Evolutionary conservation across 768 basidiomycete species (phyloP), one percentile per base, ranked within the genome.

Genomic region (Neoboletus magnificus): DNA sequence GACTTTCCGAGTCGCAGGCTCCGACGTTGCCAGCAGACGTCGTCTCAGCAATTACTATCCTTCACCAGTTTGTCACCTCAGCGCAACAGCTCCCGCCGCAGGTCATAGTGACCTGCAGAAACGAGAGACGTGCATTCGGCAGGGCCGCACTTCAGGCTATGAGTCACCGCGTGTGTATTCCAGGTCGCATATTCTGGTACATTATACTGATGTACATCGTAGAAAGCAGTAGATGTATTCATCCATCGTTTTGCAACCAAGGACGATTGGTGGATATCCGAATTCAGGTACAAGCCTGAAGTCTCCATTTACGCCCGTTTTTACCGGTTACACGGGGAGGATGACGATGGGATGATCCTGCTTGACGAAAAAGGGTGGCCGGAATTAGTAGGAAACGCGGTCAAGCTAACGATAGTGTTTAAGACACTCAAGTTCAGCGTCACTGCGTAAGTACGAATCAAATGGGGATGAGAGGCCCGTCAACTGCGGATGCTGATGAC

Each of bases 191-290:
- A 16, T 23, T 20, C 35, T 39, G 13, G 22, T 20, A 47, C 40
- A 54, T 35, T 22, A 27, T 48, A 36, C 54, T 66, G 50, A 70
- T 39, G 15, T 32, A 9, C 20, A 22, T 35, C 39, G 35, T 53
- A 71, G 69, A 71, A 69, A 67, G 69, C 54, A 29, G 59, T 60
- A 36, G 69, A 71, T 22, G 18, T 72, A 25, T 71, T 71, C 53
- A 65, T 71, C 5, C 71, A 70, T 33, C 71, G 69, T 23, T 71
- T 71, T 36, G 69, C 69, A 22, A 71, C 71, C 47, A 71, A 71
- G 41, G 69, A 71, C 45, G 69, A 71, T 23, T 71, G 69, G 69
- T 71, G 71, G 71, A 65, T 71, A 69, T 72, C 69, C 36, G 69
- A 71, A 45, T 67, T 52, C 50, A 63, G 54, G 56, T 71, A 71